Conservation (phyloP, 1,284 basidiomycete species). For the Meira miltonrushii region DNA sequence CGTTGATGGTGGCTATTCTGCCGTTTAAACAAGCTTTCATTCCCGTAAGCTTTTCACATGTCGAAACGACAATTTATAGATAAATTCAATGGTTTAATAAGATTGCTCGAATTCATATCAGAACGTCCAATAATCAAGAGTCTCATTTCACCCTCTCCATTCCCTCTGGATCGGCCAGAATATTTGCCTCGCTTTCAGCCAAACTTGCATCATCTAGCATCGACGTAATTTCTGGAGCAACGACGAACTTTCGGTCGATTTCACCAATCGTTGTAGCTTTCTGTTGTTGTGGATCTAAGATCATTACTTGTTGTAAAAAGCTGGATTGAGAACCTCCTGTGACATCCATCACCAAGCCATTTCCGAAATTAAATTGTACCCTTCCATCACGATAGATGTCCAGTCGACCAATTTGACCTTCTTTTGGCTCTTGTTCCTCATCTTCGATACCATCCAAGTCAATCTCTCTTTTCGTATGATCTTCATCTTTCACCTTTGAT, state of each 20-base stretch:
- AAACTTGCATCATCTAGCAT: constrained; percentile 60
- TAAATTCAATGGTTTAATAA: too few relatives aligned
- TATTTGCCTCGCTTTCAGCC: neutral
- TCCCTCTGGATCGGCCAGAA: neutral
- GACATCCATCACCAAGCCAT: constrained; percentile 40
- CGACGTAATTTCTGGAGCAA: constrained; percentile 75
- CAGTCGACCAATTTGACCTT: constrained; percentile 44
- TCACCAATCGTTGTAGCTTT: constrained; percentile 72
- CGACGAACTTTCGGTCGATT: constrained; percentile 76
- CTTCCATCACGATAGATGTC: constrained; percentile 44
- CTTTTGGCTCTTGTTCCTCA: constrained; percentile 6
- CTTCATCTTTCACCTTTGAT: constrained; percentile 5
- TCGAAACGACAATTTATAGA: too few relatives aligned
- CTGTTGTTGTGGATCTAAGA: constrained; percentile 63
- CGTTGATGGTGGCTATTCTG: constrained; percentile 73
- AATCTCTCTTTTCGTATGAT: neutral
- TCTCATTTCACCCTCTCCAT: neutral
- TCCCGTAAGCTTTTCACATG: too few relatives aligned
- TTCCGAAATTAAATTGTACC: constrained; percentile 37
- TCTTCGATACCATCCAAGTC: neutral
- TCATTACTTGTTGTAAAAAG: constrained; percentile 81
- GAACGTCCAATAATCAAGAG: too few relatives aligned
- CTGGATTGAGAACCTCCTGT: constrained; percentile 76
- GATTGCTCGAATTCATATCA: too few relatives aligned
- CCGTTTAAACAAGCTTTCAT: constrained; percentile 14